phyloP scores from a whole-genome alignment of 129 eudicot genomes.

The Helianthus annuus region HanXRQr2.0-SUNRISE NC_035441.2:22447215-22447714 shows the following conservation, averaged over 20 bases:
- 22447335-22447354: constrained; percentile 3
- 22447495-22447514: constrained; percentile 11
- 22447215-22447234: constrained; percentile 12
- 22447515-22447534: background rate
- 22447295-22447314: constrained; percentile 2
- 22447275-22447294: background rate
- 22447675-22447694: constrained; percentile 6
- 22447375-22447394: constrained; percentile 19
- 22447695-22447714: background rate
- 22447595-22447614: background rate
- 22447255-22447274: constrained; percentile 1
- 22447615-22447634: constrained; percentile 25
- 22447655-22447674: constrained; percentile 7
- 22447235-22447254: background rate
- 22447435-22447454: constrained; percentile 11
- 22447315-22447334: constrained; percentile 3
- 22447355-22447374: background rate
- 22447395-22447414: constrained; percentile 15
- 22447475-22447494: constrained; percentile 11
- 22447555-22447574: background rate
- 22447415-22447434: constrained; percentile 14
- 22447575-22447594: background rate
- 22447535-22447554: background rate
- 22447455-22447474: background rate
- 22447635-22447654: background rate